Conservation (phyloP, 2,329 filamentous ascomycete species). For the Colletotrichum tofieldiae region DNA sequence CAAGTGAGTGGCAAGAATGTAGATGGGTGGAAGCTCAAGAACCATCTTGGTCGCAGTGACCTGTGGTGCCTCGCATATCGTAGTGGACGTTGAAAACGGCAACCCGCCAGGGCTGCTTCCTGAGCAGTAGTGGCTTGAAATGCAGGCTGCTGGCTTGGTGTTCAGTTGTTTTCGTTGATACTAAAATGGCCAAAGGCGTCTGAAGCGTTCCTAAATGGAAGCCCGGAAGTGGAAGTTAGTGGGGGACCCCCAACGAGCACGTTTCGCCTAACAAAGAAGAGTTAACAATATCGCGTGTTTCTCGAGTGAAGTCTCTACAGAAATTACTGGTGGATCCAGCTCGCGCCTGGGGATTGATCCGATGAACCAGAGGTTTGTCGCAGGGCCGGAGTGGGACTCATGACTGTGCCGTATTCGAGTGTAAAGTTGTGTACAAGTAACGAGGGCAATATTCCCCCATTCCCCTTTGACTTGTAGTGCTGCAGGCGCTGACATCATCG, state of each 20-base stretch:
- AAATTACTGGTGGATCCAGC: background rate
- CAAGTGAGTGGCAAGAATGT: constrained; percentile 81
- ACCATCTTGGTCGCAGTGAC: constrained; percentile 16
- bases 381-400: background rate
- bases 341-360: background rate
- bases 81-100: background rate
- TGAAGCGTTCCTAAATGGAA: background rate
- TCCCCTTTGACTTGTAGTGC: background rate
- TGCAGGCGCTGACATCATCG: constrained; percentile 31
- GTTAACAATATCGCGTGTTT: background rate
- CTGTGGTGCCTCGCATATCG: background rate
- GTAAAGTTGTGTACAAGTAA: background rate
- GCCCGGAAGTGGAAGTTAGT: background rate
- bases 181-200: background rate
- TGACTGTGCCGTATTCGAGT: background rate
- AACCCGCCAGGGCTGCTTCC: background rate
- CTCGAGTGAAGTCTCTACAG: background rate
- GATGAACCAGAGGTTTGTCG: background rate
- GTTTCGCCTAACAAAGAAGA: background rate
- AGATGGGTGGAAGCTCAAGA: constrained; percentile 74
- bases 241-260: no score
- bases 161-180: background rate
- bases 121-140: background rate
- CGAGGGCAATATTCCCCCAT: background rate
- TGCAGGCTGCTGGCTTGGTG: background rate